Conservation (phyloP, 2,329 filamentous ascomycete genomes). For the Capronia americana region DNA sequence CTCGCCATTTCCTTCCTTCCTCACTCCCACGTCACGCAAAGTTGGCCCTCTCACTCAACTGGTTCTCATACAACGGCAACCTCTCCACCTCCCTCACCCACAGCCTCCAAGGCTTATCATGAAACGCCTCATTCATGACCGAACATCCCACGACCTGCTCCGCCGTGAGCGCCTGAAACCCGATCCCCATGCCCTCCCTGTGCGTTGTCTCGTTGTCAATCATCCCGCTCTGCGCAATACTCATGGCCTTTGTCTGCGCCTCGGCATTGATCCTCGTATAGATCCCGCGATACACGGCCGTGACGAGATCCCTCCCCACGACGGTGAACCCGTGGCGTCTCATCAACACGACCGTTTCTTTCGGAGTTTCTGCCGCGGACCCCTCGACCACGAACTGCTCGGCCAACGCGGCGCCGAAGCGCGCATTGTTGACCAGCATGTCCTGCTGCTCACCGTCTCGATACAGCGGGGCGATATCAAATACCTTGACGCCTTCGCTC, state of each 20-base stretch:
- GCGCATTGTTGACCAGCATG: slow-evolving; percentile 48
- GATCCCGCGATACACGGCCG: slow-evolving; percentile 52
- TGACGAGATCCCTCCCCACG: slow-evolving; percentile 48
- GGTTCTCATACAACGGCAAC: slow-evolving; percentile 36
- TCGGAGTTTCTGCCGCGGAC: slow-evolving; percentile 22
- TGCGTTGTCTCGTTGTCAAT: background rate
- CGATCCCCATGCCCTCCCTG: slow-evolving; percentile 6
- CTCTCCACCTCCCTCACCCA: slow-evolving; percentile 38
- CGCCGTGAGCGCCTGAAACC: slow-evolving; percentile 31
- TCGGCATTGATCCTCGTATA: slow-evolving; percentile 55
- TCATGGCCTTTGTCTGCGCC: slow-evolving; percentile 50
- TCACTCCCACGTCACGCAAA: background rate
- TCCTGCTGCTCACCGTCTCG: slow-evolving; percentile 43
- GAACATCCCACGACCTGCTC: slow-evolving; percentile 29
- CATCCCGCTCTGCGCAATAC: slow-evolving; percentile 10
- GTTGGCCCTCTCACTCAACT: slow-evolving; percentile 24
- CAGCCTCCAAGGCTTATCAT: slow-evolving; percentile 37
- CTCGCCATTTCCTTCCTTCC: no score
- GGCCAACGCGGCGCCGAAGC: slow-evolving; percentile 48
- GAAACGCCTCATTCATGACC: slow-evolving; percentile 30
- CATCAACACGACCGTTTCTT: slow-evolving; percentile 53
- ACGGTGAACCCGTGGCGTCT: slow-evolving; percentile 54
- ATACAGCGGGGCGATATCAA: slow-evolving; percentile 45
- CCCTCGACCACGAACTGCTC: slow-evolving; percentile 41
- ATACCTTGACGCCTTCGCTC: slow-evolving; percentile 42